Evolutionary conservation across 805 yeast species (phyloP), one percentile per base, ranked within the genome.

Genomic region (Lachancea kluyveri): DNA sequence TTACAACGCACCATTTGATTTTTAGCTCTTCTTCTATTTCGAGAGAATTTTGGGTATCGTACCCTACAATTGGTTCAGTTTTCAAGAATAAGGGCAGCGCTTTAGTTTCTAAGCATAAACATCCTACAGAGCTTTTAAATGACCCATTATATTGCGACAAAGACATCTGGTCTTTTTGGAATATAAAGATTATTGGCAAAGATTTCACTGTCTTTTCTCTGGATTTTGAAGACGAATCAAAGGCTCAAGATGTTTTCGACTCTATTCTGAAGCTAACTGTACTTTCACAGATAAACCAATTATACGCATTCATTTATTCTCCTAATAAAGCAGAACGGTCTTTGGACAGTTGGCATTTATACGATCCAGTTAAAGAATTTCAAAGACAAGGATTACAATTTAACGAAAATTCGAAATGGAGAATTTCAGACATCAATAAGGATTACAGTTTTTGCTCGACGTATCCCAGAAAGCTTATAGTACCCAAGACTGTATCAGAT

Each of bases 21-120:
- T 82, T 81, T 52, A 67, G 74, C 1, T 59, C 64, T 19, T 39
- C 36, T 3, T 41, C 39, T 42, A 52, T 44, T 15, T 45, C 45
- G 6, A 64, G 76, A 36, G 97, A 92, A 54, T 72, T 85, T 18
- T 92, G 97, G 98, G 70, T 86, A 18, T 81, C 94, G 37, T 90
- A 86, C 56, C 96, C 96, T 1, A 73, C 87, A 41, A 77, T 88
- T 19, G 79, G 74, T 28, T 66, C 65, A 28, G 74, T 80, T 1
- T 71, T 70, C 43, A 74, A 53, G 62, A 72, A 39, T 56, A 72
- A 40, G 77, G 88, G 41, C 55, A 80, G 33, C 62, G 77, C 42
- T 47, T 55, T 55, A 13, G 32, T 51, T 8, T 45, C 57, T 17
- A 52, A 46, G 26, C 35, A 34, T 15, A 39, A 36, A 17, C 31